A percentile compares a stretch with the other conserved stretches of the same genome.
phyloP scores from a whole-genome alignment of 257 asterid genomes.

The Ophiorrhiza pumila region DNA sequence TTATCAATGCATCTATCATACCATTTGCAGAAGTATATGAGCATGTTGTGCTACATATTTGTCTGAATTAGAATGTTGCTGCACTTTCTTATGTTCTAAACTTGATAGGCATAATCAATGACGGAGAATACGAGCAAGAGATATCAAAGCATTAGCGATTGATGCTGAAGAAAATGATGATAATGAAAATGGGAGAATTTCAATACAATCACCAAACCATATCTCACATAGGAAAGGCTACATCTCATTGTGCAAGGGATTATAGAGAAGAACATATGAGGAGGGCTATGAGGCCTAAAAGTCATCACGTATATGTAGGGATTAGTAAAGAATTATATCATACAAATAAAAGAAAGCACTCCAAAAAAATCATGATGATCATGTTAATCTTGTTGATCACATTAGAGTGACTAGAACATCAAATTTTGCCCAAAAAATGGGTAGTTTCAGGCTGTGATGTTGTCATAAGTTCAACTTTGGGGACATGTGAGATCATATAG shows the following conservation, averaged over 20 bases:
- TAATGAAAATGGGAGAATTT: too few relatives aligned
- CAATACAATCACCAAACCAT: too few relatives aligned
- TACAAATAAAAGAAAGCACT: slow-evolving; percentile 24
- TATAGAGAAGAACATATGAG: too few relatives aligned
- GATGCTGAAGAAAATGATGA: slow-evolving; percentile 18
- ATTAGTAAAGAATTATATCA: slow-evolving; percentile 27
- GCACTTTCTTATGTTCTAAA: slow-evolving; percentile 50
- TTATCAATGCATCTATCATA: slow-evolving; percentile 67
- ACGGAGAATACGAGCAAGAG: slow-evolving; percentile 29
- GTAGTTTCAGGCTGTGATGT: slow-evolving; percentile 29
- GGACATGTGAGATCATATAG: background rate
- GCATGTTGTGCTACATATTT: slow-evolving; percentile 51
- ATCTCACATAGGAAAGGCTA: slow-evolving; percentile 48
- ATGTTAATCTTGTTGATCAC: slow-evolving; percentile 32
- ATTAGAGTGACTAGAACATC: slow-evolving; percentile 47
- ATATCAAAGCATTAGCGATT: slow-evolving; percentile 30
- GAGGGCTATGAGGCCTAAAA: too few relatives aligned
- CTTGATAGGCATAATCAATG: slow-evolving; percentile 36
- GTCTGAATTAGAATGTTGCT: slow-evolving; percentile 46
- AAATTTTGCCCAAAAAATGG: slow-evolving; percentile 41
- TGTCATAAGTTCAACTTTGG: background rate
- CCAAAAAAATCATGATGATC: slow-evolving; percentile 21
- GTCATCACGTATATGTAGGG: too few relatives aligned
- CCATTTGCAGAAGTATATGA: slow-evolving; percentile 43
- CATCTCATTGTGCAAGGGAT: too few relatives aligned